phyloP scores from a whole-genome alignment of 1,284 basidiomycete genomes.

The Papiliotrema nemorosa region DNA sequence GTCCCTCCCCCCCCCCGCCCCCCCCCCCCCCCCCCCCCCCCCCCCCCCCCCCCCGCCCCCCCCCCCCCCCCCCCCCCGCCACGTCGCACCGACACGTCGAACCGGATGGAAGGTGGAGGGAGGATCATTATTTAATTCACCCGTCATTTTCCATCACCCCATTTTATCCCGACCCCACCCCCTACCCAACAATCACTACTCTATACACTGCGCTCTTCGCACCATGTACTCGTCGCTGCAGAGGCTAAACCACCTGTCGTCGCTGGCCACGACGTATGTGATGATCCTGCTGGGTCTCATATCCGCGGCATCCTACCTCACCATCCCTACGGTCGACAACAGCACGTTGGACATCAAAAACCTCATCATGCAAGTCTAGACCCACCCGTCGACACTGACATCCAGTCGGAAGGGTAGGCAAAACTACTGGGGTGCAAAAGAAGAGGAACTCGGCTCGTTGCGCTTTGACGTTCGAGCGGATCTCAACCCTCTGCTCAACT shows the following conservation, averaged over 20 bases:
- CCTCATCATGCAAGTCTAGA: conserved; percentile 41
- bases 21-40: too few species aligned
- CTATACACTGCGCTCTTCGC: conserved; percentile 1
- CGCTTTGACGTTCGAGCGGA: conserved; percentile 48
- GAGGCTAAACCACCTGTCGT: conserved; percentile 46
- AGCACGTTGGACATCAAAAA: conserved; percentile 43
- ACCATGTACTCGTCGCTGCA: conserved; percentile 48
- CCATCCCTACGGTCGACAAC: conserved; percentile 23
- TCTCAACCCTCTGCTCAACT: conserved; percentile 44
- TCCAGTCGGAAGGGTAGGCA: conserved; percentile 38
- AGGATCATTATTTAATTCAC: not conserved
- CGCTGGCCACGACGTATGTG: conserved; percentile 46
- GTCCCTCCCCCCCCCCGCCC: too few species aligned
- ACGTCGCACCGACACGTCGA: too few species aligned
- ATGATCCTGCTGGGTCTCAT: conserved; percentile 45
- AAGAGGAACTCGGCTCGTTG: conserved; percentile 45
- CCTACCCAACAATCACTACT: not conserved
- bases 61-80: not conserved
- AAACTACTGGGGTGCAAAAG: conserved; percentile 31
- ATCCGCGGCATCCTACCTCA: conserved; percentile 6
- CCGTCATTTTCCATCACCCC: not conserved
- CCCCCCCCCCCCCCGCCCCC: too few species aligned
- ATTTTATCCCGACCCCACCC: not conserved
- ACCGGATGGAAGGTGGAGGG: not conserved
- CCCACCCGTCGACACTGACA: not conserved